These are phyloP conservation scores for Acarospora socialis DNA, from an alignment of 2,329 filamentous ascomycete species.

Conservation along the genomic window DNA sequence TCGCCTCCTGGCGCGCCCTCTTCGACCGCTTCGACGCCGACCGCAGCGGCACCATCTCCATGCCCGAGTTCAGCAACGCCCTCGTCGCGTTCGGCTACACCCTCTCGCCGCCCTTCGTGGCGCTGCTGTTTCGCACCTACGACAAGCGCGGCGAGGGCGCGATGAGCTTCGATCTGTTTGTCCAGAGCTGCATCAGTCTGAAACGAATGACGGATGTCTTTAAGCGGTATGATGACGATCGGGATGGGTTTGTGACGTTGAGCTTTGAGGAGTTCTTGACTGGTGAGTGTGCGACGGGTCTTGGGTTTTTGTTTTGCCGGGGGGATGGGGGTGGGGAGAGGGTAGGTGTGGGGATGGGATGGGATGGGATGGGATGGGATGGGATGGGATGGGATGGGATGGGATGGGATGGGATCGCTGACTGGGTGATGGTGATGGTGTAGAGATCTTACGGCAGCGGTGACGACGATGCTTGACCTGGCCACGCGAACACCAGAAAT, in stretches of 20 bases:
- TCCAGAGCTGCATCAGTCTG: slow-evolving; percentile 90
- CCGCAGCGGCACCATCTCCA: slow-evolving; percentile 69
- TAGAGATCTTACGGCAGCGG: too few species aligned
- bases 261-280: slow-evolving; percentile 72
- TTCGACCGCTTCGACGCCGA: slow-evolving; percentile 94
- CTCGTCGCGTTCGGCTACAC: slow-evolving; percentile 89
- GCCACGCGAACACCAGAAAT: too few species aligned
- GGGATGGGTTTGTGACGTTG: slow-evolving; percentile 80
- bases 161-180: slow-evolving; percentile 91
- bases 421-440: too few species aligned
- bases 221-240: slow-evolving; percentile 95
- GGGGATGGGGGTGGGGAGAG: too few species aligned
- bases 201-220: slow-evolving; percentile 99
- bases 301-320: too few species aligned
- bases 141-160: slow-evolving; percentile 58
- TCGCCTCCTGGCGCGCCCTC: slow-evolving; percentile 82
- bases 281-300: too few species aligned
- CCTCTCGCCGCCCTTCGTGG: slow-evolving; percentile 69
- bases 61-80: slow-evolving; percentile 78
- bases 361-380: too few species aligned
- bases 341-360: too few species aligned
- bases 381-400: too few species aligned
- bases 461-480: too few species aligned
- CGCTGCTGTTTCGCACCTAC: slow-evolving; percentile 75
- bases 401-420: too few species aligned